Evolutionary conservation across 805 yeast genomes (phyloP).

Genomic region (Kluyveromyces nonfermentans): DNA sequence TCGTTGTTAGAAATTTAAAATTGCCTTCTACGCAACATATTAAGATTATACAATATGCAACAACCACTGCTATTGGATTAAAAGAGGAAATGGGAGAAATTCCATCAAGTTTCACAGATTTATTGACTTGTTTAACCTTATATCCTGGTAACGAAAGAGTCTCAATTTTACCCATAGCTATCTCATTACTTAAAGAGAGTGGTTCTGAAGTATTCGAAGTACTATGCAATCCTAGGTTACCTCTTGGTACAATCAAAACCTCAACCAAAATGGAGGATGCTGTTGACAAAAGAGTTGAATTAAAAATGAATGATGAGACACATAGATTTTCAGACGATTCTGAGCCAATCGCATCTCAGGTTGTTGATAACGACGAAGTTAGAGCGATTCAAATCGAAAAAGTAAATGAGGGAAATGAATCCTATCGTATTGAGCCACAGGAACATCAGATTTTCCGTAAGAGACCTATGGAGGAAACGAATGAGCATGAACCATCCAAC

Average conservation of each 20-base stretch:
- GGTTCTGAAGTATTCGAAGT: constrained; percentile 45
- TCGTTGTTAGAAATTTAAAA: constrained; percentile 38
- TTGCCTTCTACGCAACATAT: constrained; percentile 58
- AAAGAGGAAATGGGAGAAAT: constrained; percentile 22
- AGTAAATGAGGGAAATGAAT: neutral
- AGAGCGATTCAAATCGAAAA: neutral
- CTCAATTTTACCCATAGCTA: constrained; percentile 64
- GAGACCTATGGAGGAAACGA: neutral
- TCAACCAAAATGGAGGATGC: neutral
- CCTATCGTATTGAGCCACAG: constrained; percentile 5
- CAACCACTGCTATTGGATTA: constrained; percentile 31
- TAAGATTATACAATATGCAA: constrained; percentile 40
- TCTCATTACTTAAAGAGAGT: constrained; percentile 37
- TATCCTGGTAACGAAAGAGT: constrained; percentile 58
- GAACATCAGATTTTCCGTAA: constrained; percentile 3
- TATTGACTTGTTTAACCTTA: constrained; percentile 49
- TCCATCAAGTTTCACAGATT: constrained; percentile 22
- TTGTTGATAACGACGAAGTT: constrained; percentile 6
- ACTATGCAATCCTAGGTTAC: constrained; percentile 68
- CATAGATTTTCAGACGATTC: neutral
- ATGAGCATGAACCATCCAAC: constrained; percentile 1
- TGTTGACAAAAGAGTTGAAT: neutral
- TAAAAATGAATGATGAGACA: constrained; percentile 6
- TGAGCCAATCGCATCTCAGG: neutral
- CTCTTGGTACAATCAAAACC: constrained; percentile 32